Evolutionary conservation across 1,284 basidiomycete genomes (phyloP).

Genomic region (Kalmanozyma brasiliensis): DNA sequence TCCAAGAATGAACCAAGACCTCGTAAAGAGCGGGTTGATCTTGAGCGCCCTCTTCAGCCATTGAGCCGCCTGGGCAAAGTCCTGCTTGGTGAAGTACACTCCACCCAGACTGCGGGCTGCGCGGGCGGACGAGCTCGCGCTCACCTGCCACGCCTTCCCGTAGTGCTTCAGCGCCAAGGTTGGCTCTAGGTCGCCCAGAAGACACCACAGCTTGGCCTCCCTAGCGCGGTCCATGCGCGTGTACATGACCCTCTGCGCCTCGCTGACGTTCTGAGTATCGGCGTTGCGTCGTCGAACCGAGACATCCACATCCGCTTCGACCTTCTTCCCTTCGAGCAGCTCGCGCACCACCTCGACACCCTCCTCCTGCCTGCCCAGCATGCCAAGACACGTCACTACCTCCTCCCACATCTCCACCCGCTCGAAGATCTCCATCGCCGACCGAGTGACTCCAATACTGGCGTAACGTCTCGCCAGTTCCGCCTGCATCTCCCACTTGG

Average conservation of each 20-base stretch:
- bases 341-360: constrained; percentile 63
- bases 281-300: constrained; percentile 26
- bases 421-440: constrained; percentile 65
- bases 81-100: constrained; percentile 77
- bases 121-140: constrained; percentile 81
- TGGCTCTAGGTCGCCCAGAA: constrained; percentile 88
- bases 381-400: constrained; percentile 63
- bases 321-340: constrained; percentile 60
- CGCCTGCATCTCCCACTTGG: constrained; percentile 66
- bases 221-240: constrained; percentile 76
- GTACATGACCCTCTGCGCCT: constrained; percentile 70
- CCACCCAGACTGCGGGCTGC: constrained; percentile 91
- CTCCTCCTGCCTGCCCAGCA: constrained; percentile 59
- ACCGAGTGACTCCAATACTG: constrained; percentile 61
- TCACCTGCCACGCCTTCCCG: constrained; percentile 82
- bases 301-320: constrained; percentile 58
- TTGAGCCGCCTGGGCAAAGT: constrained; percentile 76
- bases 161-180: constrained; percentile 78
- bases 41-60: constrained; percentile 77
- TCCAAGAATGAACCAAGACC: constrained; percentile 95
- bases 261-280: constrained; percentile 29
- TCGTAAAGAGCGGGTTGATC: constrained; percentile 87
- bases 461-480: constrained; percentile 63
- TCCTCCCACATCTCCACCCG: constrained; percentile 66
- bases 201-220: constrained; percentile 93